phyloP scores from a whole-genome alignment of 257 asterid species.

The Rubia yunnanensis region DNA sequence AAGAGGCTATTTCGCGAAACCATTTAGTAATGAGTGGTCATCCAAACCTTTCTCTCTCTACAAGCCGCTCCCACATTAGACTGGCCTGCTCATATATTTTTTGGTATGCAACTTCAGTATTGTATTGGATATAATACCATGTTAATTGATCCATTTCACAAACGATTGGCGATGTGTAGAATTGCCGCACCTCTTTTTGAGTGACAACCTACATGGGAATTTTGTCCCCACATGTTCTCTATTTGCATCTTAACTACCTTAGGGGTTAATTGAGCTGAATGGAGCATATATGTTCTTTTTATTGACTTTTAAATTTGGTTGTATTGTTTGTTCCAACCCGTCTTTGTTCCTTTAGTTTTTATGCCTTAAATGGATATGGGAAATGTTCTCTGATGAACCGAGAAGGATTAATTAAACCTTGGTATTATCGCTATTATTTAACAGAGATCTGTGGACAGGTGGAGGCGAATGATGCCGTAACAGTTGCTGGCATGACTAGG shows the following conservation, averaged over 20 bases:
- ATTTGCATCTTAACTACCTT: neutral
- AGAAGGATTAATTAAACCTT: neutral
- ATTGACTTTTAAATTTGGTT: neutral
- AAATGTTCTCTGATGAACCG: neutral
- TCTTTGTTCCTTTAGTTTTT: neutral
- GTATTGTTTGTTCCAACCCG: neutral
- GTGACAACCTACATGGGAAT: too few species aligned
- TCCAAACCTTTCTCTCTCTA: too few species aligned
- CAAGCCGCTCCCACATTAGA: too few species aligned
- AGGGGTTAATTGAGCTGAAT: neutral
- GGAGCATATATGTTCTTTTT: neutral
- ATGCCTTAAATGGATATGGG: neutral
- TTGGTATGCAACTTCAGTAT: too few species aligned
- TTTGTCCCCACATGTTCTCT: too few species aligned
- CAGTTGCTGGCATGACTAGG: slow-evolving; percentile 94
- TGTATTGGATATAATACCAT: too few species aligned
- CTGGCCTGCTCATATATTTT: too few species aligned
- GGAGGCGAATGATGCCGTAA: slow-evolving; percentile 89
- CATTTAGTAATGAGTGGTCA: neutral
- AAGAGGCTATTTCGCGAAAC: neutral
- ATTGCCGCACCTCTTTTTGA: too few species aligned
- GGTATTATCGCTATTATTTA: neutral
- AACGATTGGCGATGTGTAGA: too few species aligned
- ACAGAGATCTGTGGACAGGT: slow-evolving; percentile 40
- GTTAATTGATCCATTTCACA: too few species aligned